These are phyloP conservation scores for Lablab purpureus DNA, from an alignment of 306 rosid species.

Conservation along the genomic window DNA sequence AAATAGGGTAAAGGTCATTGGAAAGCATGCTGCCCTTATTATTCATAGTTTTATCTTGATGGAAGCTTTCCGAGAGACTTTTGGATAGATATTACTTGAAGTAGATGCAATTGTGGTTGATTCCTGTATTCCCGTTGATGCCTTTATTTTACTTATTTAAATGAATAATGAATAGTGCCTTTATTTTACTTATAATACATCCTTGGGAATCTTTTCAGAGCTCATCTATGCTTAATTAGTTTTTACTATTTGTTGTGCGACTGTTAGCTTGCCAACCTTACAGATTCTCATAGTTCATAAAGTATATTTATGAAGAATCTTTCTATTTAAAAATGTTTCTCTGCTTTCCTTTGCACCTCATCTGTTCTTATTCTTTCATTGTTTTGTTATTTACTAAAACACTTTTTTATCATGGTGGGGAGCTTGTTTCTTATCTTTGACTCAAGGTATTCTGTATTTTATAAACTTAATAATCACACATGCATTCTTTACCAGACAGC, in stretches of 20 bases:
- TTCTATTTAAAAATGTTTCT: constrained; percentile 33
- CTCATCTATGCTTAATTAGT: constrained; percentile 18
- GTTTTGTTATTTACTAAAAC: constrained; percentile 23
- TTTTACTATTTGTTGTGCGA: constrained; percentile 19
- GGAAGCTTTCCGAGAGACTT: constrained; percentile 6
- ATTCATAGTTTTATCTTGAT: background rate
- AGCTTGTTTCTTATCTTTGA: constrained; percentile 3
- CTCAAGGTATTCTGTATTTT: background rate
- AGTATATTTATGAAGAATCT: constrained; percentile 46
- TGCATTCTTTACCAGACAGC: constrained; percentile 3
- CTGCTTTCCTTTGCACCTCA: constrained; percentile 40
- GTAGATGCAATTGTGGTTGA: background rate
- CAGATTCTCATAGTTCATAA: constrained; percentile 46
- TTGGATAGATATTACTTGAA: constrained; percentile 3
- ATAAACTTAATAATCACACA: background rate
- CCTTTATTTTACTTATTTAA: constrained; percentile 5
- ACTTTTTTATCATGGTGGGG: constrained; percentile 24
- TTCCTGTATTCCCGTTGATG: constrained; percentile 10
- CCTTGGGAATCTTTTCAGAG: constrained; percentile 15
- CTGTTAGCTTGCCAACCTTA: constrained; percentile 28
- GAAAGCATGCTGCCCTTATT: constrained; percentile 1
- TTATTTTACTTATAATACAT: background rate
- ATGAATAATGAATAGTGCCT: background rate
- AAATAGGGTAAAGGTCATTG: background rate
- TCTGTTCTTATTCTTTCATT: constrained; percentile 52